A percentile compares a stretch with the other conserved stretches of the same genome.
Evolutionary conservation across 768 basidiomycete genomes (phyloP).

Genomic region (Pleurotus platypus): DNA sequence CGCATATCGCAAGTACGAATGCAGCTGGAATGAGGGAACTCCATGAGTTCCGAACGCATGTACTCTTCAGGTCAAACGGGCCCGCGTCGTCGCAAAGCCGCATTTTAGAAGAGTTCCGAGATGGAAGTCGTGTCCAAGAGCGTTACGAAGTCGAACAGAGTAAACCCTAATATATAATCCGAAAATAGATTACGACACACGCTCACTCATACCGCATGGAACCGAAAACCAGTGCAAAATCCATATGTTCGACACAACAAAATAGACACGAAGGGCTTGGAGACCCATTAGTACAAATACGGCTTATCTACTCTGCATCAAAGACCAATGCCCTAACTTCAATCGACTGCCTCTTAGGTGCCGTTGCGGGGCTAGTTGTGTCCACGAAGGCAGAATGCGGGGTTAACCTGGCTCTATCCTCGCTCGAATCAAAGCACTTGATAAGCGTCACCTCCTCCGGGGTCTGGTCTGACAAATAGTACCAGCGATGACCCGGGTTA

Average conservation of each 20-base stretch:
- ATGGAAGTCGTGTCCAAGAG: no score
- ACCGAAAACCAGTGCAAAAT: no score
- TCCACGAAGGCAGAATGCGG: slow-evolving; percentile 66
- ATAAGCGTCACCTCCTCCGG: slow-evolving; percentile 32
- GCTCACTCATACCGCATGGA: no score
- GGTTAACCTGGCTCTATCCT: slow-evolving; percentile 32
- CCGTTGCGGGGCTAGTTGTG: slow-evolving; percentile 44
- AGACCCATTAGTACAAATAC: no score
- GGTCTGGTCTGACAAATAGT: slow-evolving; percentile 29
- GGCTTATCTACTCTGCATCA: slow-evolving; percentile 27
- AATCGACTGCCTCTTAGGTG: slow-evolving; percentile 53
- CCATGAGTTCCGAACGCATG: slow-evolving; percentile 52
- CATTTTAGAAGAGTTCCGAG: slow-evolving; percentile 18
- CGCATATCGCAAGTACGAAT: slow-evolving; percentile 39
- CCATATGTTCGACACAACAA: no score
- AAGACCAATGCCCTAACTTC: slow-evolving; percentile 65
- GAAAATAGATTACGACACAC: not conserved
- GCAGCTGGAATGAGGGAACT: slow-evolving; percentile 43
- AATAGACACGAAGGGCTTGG: no score
- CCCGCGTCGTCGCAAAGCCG: slow-evolving; percentile 27
- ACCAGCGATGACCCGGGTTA: slow-evolving; percentile 32
- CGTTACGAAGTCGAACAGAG: not conserved
- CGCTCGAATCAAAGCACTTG: slow-evolving; percentile 23
- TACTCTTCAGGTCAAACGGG: slow-evolving; percentile 37
- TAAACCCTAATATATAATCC: not conserved